Conservation (phyloP, 2,329 filamentous ascomycete species). For the Atkinsonella hypoxylon region DNA sequence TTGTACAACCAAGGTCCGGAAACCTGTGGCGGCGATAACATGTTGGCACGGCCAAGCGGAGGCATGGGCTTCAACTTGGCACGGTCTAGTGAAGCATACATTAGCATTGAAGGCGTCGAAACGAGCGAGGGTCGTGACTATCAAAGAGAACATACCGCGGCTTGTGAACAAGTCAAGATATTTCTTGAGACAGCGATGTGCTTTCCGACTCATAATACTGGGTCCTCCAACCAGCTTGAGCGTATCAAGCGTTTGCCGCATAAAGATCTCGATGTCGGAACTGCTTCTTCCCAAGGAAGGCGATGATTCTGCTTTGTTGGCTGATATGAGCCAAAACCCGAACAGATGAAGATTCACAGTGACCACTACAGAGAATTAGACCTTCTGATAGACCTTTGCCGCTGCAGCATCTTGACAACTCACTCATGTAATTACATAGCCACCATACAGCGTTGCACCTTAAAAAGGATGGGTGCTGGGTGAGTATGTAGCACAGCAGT, state of each 20-base stretch:
- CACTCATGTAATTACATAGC: conserved; percentile 20
- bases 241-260: conserved; percentile 9
- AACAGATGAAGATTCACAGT: conserved; percentile 18
- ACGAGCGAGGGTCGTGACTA: not conserved
- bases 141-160: conserved; percentile 3
- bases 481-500: conserved; percentile 10
- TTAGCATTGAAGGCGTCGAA: not conserved
- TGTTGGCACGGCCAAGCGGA: not conserved
- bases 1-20: not conserved
- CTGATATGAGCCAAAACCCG: conserved; percentile 15
- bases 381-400: not conserved
- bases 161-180: conserved; percentile 10
- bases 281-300: conserved; percentile 5
- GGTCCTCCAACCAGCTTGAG: conserved; percentile 10
- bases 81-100: not conserved
- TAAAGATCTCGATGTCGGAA: conserved; percentile 8
- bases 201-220: conserved; percentile 14
- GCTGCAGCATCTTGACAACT: conserved; percentile 9
- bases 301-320: conserved; percentile 5
- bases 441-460: conserved; percentile 18
- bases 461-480: conserved; percentile 12
- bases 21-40: not conserved
- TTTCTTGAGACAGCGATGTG: conserved; percentile 12
- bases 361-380: conserved; percentile 9
- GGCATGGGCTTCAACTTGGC: not conserved